Evolutionary conservation across 2,329 filamentous ascomycete genomes (phyloP), one percentile per base, ranked within the genome.

Genomic region (Penicillium sp.): DNA sequence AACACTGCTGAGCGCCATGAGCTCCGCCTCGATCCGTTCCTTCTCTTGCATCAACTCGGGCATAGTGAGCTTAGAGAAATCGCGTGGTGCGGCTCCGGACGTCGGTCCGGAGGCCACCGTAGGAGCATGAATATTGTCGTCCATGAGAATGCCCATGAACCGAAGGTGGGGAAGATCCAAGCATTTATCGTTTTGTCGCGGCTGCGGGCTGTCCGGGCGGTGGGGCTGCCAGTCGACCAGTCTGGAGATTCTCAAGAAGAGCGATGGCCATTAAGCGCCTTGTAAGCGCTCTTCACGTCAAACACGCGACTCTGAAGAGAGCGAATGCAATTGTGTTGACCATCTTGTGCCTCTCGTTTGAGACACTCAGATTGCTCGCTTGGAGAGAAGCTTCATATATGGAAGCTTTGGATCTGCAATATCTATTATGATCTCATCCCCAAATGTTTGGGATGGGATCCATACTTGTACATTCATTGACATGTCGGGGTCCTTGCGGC

Each of bases 11-110:
- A 97, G 76, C 11, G 90, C 87, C 59, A 84, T 87, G 51, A 98
- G 78, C 72, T 98, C 91, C 41, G 81, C 83, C 72, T 98, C 93
- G 39, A 95, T 73, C 48, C 82, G 79, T 58, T 91, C 84, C 69
- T 95, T 97, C 72, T 89, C 86, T 32, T 79, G 79, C 64, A 93
- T 88, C 44, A 97, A 81, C 72, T 95, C 85, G 38, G 79, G 73
- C 64, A 96, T 82, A 43, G 87, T 85, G 58, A 89, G 71, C 53
- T 84, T 78, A 45, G 80, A 73, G 57, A 79, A 72, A 56, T 85
- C 85, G 67, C 85, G 86, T 38, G 72, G 68, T 46, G 70, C 56
- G 37, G 56, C 64, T 49, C 77, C 77, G 48, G 83, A 84, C 8
- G 83, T 85, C 32, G 88, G 86, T 51, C 90, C 90, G 37, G 90